Evolutionary conservation across 1,284 basidiomycete species (phyloP).

Genomic region (Puccinia hordei): DNA sequence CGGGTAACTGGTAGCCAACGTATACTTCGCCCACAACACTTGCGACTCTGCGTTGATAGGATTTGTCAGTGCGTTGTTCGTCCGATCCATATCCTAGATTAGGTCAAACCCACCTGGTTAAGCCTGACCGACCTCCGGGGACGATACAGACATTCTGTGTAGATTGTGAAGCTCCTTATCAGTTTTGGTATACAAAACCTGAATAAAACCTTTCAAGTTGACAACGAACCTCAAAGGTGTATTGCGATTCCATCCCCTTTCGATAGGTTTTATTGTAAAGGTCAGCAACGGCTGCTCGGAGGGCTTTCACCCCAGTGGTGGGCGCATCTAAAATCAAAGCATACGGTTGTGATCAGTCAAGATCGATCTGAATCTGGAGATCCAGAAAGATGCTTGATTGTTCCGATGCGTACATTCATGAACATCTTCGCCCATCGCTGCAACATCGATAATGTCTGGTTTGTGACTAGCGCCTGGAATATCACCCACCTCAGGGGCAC

Average conservation of each 20-base stretch:
- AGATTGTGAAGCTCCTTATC: background rate
- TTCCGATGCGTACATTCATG: constrained; percentile 64
- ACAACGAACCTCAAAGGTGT: constrained; percentile 77
- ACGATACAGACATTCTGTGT: constrained; percentile 71
- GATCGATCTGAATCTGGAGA: background rate
- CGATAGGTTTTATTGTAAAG: constrained; percentile 87
- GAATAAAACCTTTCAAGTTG: background rate
- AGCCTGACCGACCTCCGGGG: constrained; percentile 82
- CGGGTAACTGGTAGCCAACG: constrained; percentile 61
- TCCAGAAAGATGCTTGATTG: too few relatives aligned
- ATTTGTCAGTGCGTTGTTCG: background rate
- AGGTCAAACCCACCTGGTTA: constrained; percentile 62
- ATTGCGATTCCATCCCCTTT: constrained; percentile 74
- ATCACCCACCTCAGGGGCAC: constrained; percentile 73
- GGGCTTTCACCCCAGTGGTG: constrained; percentile 80
- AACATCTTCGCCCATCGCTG: constrained; percentile 64
- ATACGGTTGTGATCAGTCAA: constrained; percentile 33
- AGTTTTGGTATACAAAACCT: background rate
- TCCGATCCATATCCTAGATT: background rate
- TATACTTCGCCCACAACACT: constrained; percentile 75
- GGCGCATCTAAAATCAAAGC: constrained; percentile 70
- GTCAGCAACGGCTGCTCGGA: constrained; percentile 69
- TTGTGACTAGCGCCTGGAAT: constrained; percentile 74
- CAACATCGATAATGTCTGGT: constrained; percentile 66
- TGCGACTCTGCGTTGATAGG: constrained; percentile 67